Evolutionary conservation across 2,329 filamentous ascomycete species (phyloP), one percentile per base, ranked within the genome.

Genomic region (Acephala macrosclerotiorum): DNA sequence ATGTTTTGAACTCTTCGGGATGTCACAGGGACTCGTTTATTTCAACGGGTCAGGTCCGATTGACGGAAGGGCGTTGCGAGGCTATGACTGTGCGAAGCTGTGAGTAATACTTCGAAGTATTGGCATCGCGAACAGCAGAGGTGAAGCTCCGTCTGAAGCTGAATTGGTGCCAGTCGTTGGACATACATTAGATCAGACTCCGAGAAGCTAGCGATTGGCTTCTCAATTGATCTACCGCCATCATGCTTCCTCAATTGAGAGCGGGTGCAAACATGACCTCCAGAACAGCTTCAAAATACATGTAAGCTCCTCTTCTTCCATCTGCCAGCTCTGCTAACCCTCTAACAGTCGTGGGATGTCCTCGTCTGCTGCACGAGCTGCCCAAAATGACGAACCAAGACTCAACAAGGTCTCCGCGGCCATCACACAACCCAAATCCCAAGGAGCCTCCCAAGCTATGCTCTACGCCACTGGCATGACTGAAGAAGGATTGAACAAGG

Each of bases 391-490:
- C 63, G 74, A 76, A 68, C 68, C 64, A 51, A 70, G 84, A 73
- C 87, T 97, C 79, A 99, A 99, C 85, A 93, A 88, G 79, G 84
- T 95, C 77, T 97, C 94, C 67, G 83, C 88, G 68, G 80, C 84
- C 77, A 95, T 99, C 82, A 99, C 96, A 29, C 94, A 98, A 82
- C 95, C 94, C 77, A 98, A 97, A 83, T 96, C 95, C 38, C 96
- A 99, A 83, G 96, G 96, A 73, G 96, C 96, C 63, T 98, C 96
- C 49, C 96, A 99, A 83, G 96, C 96, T 70, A 99, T 99, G 96
- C 86, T 99, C 64, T 99, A 97, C 84, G 96, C 93, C 72, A 97
- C 95, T 1, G 96, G 96, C 61, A 84, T 99, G 75, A 88, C 83
- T 49, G 92, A 97, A 76, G 85, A 86, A 64, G 94, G 97, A 80